A percentile compares a stretch with the other conserved stretches of the same genome.
These are phyloP conservation scores for Sclerotinia spermophila DNA, from an alignment of 2,329 filamentous ascomycete genomes.

Conservation along the genomic window DNA sequence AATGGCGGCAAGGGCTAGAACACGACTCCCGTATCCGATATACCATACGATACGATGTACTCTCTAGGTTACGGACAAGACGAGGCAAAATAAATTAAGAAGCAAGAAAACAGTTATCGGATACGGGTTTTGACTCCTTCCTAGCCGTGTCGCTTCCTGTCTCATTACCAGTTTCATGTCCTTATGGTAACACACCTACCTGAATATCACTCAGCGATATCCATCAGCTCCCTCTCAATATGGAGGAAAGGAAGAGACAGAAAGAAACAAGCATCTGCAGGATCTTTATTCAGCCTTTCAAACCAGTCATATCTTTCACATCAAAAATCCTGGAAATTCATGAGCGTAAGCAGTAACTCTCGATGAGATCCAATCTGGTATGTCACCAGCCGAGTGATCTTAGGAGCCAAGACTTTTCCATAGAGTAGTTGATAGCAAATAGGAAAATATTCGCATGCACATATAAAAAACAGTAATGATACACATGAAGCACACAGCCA, in stretches of 20 bases:
- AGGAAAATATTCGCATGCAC: constrained; percentile 2
- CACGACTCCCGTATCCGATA: no score
- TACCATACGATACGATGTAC: no score
- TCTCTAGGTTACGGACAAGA: no score
- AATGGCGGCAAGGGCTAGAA: constrained; percentile 8
- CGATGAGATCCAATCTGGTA: constrained; percentile 9
- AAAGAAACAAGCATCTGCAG: not conserved
- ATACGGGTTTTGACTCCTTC: not conserved
- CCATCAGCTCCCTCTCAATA: constrained; percentile 16
- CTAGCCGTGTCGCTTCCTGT: constrained; percentile 9
- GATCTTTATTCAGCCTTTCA: not conserved
- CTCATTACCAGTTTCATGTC: constrained; percentile 13
- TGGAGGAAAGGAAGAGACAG: not conserved
- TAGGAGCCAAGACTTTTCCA: not conserved
- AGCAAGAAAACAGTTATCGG: not conserved
- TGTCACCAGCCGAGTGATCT: not conserved
- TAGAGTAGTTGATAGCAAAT: not conserved
- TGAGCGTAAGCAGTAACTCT: constrained; percentile 20
- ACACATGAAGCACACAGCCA: constrained; percentile 28
- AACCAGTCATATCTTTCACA: not conserved
- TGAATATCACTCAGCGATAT: not conserved
- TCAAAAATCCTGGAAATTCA: constrained; percentile 18
- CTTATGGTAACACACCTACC: not conserved
- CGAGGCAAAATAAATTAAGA: not conserved
- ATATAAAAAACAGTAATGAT: constrained; percentile 16